A percentile compares a stretch with the other conserved stretches of the same genome.
Evolutionary conservation across 2,329 filamentous ascomycete genomes (phyloP).

Genomic region (Pyricularia grisea): DNA sequence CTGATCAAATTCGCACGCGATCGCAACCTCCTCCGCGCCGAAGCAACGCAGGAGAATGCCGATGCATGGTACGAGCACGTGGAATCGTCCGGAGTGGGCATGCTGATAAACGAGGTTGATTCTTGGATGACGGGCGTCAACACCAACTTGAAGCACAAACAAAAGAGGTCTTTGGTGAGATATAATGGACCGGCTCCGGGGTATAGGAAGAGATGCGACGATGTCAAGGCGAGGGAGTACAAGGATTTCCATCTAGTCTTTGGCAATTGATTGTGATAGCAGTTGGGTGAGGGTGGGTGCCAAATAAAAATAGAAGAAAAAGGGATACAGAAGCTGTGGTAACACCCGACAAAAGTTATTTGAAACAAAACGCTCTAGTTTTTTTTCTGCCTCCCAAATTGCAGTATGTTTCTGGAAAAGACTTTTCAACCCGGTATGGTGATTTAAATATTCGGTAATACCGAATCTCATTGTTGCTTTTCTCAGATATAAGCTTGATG

Average conservation of each 20-base stretch:
- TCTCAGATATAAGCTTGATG: too few relatives aligned
- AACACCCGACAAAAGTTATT: not conserved
- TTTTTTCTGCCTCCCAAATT: too few relatives aligned
- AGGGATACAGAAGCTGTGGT: not conserved
- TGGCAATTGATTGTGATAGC: not conserved
- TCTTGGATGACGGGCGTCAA: conserved; percentile 48
- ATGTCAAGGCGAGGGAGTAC: conserved; percentile 19
- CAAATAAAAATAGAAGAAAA: too few relatives aligned
- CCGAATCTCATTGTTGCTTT: too few relatives aligned
- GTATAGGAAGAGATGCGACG: conserved; percentile 27
- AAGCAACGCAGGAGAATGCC: conserved; percentile 28
- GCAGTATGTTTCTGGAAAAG: too few relatives aligned
- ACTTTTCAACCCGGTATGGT: too few relatives aligned
- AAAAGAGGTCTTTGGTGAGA: conserved; percentile 32
- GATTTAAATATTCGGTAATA: too few relatives aligned
- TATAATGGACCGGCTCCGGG: conserved; percentile 35
- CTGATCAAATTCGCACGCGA: conserved; percentile 22
- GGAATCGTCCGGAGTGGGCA: conserved; percentile 30
- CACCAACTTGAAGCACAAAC: conserved; percentile 35
- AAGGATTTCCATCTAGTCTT: conserved; percentile 8
- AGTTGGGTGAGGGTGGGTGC: not conserved
- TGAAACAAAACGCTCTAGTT: not conserved
- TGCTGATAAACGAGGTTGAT: conserved; percentile 37
- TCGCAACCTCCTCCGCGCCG: conserved; percentile 23
- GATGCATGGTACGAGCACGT: conserved; percentile 38